phyloP scores from a whole-genome alignment of 768 basidiomycete genomes.

The Mycena chlorophos region DNA sequence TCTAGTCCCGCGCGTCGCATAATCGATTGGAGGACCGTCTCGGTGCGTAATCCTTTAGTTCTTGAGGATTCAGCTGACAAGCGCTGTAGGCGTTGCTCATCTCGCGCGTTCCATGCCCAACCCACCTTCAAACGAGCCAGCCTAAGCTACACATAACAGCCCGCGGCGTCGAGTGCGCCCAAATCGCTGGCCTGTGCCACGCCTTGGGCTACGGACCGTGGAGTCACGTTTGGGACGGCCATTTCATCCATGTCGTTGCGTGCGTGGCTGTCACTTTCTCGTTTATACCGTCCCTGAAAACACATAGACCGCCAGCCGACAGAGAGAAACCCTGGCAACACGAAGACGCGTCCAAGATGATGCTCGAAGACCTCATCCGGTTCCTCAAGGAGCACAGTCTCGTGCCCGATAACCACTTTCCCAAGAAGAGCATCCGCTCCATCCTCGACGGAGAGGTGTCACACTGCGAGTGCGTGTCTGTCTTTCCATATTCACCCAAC shows the following conservation, averaged over 20 bases:
- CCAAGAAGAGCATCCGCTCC: conserved; percentile 51
- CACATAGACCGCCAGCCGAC: conserved; percentile 41
- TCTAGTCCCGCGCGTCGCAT: conserved; percentile 78
- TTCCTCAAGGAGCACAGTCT: conserved; percentile 60
- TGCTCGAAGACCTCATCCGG: conserved; percentile 70
- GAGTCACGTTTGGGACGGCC: conserved; percentile 80
- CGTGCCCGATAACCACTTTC: conserved; percentile 28
- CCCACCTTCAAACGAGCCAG: conserved; percentile 57
- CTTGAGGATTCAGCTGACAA: not conserved
- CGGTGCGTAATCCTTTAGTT: conserved; percentile 43
- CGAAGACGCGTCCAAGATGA: conserved; percentile 79
- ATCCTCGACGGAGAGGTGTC: conserved; percentile 65
- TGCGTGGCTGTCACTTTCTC: conserved; percentile 36
- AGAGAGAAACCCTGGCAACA: conserved; percentile 65
- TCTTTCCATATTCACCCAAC: not conserved
- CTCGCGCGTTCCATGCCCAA: conserved; percentile 65
- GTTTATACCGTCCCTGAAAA: not conserved
- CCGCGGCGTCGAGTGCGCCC: conserved; percentile 74
- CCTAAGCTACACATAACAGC: conserved; percentile 64
- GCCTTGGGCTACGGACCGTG: conserved; percentile 87
- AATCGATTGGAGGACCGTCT: conserved; percentile 83
- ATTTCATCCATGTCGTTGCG: conserved; percentile 70
- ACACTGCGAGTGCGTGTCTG: conserved; percentile 50
- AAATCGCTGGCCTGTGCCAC: conserved; percentile 80
- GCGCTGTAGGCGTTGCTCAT: conserved; percentile 64